Evolutionary conservation across 192 early-diverging fungal species (phyloP), one percentile per base, ranked within the genome.

Genomic region (Rhizophlyctis rosea): DNA sequence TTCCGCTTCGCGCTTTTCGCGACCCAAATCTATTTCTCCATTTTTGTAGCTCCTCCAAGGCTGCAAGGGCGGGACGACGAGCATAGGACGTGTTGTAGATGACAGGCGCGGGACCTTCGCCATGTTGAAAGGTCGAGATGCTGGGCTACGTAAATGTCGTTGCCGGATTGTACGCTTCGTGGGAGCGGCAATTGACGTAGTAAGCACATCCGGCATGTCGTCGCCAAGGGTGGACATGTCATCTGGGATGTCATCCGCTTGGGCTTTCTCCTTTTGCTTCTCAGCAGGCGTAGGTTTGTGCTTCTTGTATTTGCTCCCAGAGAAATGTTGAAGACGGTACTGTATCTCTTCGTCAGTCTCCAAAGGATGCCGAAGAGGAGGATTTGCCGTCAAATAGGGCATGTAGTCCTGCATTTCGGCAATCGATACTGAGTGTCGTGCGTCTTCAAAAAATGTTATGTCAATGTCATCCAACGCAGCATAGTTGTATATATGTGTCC

Each of bases 331-430:
- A 25, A 76, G 79, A 14, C 77, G 72, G 54, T 78, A 74, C 59
- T 74, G 74, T 16, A 77, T 63, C 1, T 72, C 74, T 14, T 88
- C 86, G 59, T 90, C 90, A 48, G 86, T 83, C 34, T 84, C 63
- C 34, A 86, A 67, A 9, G 90, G 87, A 57, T 88, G 82, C 49
- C 88, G 74, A 16, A 87, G 71, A 29, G 77, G 81, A 11, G 80
- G 74, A 31, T 74, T 69, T 27, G 76, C 78, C n/a, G 72, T 63
- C 81, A 87, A 86, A 14, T 74, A 74, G 11, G 78, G 70, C 2
- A 75, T 72, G 59, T 89, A 89, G 47, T 86, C 80, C 32, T 86
- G 84, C 88, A 90, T 90, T 52, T 81, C 76, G 23, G 82, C 80
- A 9, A 90, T 90, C 0, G 90, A 84, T 50, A 88, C 65, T 1